Percentiles rank a stretch among this genome's conserved stretches.
phyloP scores from a whole-genome alignment of 768 basidiomycete species.

The Termitomyces sp. region DNA sequence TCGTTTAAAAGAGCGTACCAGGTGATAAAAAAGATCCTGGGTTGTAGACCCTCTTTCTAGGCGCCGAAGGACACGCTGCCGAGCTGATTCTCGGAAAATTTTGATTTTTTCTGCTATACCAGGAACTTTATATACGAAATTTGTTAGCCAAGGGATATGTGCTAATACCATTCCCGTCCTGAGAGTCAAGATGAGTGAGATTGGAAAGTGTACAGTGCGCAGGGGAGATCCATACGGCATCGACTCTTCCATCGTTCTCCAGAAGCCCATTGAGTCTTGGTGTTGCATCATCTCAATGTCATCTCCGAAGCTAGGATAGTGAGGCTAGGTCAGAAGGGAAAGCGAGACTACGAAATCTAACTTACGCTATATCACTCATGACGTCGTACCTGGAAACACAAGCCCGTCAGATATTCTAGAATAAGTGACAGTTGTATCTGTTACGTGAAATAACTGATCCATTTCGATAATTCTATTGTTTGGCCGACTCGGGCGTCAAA shows the following conservation, averaged over 20 bases:
- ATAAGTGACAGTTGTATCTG: not conserved
- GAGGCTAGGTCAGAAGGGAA: not conserved
- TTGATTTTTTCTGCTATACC: slow-evolving; percentile 10
- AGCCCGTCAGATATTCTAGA: not conserved
- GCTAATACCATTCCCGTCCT: slow-evolving; percentile 13
- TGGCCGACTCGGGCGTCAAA: slow-evolving; percentile 10
- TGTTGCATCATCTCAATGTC: slow-evolving; percentile 13
- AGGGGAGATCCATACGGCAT: not conserved
- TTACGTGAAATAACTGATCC: slow-evolving; percentile 34
- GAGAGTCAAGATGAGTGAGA: not conserved
- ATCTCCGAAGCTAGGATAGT: slow-evolving; percentile 22
- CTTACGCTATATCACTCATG: slow-evolving; percentile 36
- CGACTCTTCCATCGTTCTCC: slow-evolving; percentile 11
- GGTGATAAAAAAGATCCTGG: slow-evolving; percentile 18
- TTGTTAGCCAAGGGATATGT: slow-evolving; percentile 16
- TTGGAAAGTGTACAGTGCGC: not conserved
- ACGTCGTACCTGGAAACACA: slow-evolving; percentile 26
- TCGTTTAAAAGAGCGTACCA: slow-evolving; percentile 7
- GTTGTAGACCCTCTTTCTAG: slow-evolving; percentile 37
- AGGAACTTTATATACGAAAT: slow-evolving; percentile 10
- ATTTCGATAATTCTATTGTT: slow-evolving; percentile 26
- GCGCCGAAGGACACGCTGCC: slow-evolving; percentile 50
- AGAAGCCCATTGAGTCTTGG: slow-evolving; percentile 8
- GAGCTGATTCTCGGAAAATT: slow-evolving; percentile 30
- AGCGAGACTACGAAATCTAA: not conserved